phyloP scores from a whole-genome alignment of 805 yeast species.

The Starmerella vaccinii region DNA sequence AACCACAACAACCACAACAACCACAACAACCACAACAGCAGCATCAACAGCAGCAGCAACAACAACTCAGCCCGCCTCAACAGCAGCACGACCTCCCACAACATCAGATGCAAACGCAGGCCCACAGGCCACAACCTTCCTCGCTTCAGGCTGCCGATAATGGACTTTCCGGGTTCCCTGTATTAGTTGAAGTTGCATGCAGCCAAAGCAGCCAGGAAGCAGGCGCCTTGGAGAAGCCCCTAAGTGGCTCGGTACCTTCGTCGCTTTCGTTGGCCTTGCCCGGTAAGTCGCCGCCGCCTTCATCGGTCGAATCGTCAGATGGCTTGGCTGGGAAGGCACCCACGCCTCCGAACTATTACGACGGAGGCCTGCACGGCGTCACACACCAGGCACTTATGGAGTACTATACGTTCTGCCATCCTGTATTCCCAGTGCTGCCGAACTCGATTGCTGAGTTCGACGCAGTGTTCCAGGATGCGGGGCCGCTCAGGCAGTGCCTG shows the following conservation, averaged over 20 bases:
- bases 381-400: slow-evolving; percentile 26
- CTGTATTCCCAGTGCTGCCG: slow-evolving; percentile 33
- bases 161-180: slow-evolving; percentile 11
- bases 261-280: neutral
- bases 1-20: neutral
- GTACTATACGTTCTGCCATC: slow-evolving; percentile 34
- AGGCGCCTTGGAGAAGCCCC: neutral
- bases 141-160: neutral
- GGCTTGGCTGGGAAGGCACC: neutral
- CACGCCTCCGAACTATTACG: slow-evolving; percentile 15
- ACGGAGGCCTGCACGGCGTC: slow-evolving; percentile 10
- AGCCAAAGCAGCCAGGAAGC: slow-evolving; percentile 9
- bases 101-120: neutral
- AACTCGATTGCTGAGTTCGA: slow-evolving; percentile 29
- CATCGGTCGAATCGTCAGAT: neutral
- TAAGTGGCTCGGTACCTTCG: neutral
- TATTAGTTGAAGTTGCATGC: slow-evolving; percentile 20
- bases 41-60: neutral
- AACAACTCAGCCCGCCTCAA: neutral
- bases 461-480: slow-evolving; percentile 24
- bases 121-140: neutral
- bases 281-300: neutral
- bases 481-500: slow-evolving; percentile 23
- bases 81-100: neutral
- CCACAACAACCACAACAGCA: neutral